A percentile compares a stretch with the other conserved stretches of the same genome.
phyloP scores from a whole-genome alignment of 1,284 basidiomycete species.

The Tilletiaria anomala region DNA sequence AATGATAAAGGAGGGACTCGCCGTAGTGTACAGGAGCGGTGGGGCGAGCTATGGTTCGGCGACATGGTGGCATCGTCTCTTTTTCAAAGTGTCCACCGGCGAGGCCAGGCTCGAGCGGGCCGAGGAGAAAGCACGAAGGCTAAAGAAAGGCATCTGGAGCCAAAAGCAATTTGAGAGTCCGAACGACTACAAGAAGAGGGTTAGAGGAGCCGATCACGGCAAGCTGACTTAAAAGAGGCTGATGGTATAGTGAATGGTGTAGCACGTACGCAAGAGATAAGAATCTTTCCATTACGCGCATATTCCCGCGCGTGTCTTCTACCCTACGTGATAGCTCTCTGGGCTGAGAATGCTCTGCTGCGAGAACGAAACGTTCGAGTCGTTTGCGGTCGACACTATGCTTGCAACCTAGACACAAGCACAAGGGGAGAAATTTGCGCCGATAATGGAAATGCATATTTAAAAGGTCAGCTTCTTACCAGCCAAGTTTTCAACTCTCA shows the following conservation, averaged over 20 bases:
- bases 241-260: too few species aligned
- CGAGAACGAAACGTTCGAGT: not conserved
- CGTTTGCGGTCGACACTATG: too few species aligned
- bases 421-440: too few species aligned
- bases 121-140: conserved; percentile 11
- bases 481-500: too few species aligned
- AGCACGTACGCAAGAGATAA: too few species aligned
- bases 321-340: too few species aligned
- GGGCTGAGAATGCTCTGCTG: too few species aligned
- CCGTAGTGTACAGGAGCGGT: conserved; percentile 28
- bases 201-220: conserved; percentile 3
- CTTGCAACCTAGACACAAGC: too few species aligned
- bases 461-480: too few species aligned
- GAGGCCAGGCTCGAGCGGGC: conserved; percentile 18
- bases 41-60: conserved; percentile 34
- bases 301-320: too few species aligned
- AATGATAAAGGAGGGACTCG: conserved; percentile 30
- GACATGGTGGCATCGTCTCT: conserved; percentile 14
- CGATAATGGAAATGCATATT: too few species aligned
- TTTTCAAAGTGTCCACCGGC: conserved; percentile 13
- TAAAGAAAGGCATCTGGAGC: conserved; percentile 22
- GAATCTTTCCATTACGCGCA: too few species aligned
- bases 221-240: not conserved
- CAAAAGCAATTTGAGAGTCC: conserved; percentile 23
- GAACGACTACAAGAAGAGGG: conserved; percentile 23